Evolutionary conservation across 768 basidiomycete species (phyloP), one percentile per base, ranked within the genome.

Genomic region (Nidularia pulvinata): DNA sequence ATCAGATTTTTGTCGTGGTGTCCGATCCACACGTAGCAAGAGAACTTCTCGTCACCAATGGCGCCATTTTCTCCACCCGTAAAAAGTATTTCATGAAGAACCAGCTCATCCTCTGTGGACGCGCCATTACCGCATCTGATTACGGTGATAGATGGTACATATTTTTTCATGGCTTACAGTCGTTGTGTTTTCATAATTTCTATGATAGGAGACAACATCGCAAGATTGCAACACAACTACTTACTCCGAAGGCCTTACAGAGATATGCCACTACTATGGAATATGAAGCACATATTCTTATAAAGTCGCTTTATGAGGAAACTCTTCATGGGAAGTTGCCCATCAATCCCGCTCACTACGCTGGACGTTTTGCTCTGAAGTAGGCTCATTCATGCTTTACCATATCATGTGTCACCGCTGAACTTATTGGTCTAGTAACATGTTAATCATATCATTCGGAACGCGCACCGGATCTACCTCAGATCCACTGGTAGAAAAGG

Each of bases 381-480:
- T 46, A 46, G 25, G 45, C 25, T n/a, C 10, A 3, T 3, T 10
- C 10, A 14, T 3, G 6, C 4, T 11, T 42, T 42, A 3, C 37
- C 10, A 46, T 30, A 14, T 30, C 3, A 46, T 46, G 10, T n/a
- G 13, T 22, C n/a, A 42, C 3, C 39, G 11, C 16, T 42, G 3
- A 16, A 42, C 5, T 42, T 11, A 42, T 4, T 11, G 11, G 10
- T 2, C 11, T 46, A 46, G 45, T 57, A 77, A 77, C 56, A 79
- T 78, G 73, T 62, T 78, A 6, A 69, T 67, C 4, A 65, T 78
- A 45, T 61, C 69, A 39, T 77, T 77, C 55, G 76, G 69, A 2
- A 70, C 63, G 11, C 75, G 78, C 14, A 75, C 75, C 0, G 69
- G 67, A 47, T 61, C 68, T 19, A 67, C 68, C 13, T 55, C 61